Percentiles rank a stretch among this genome's conserved stretches.
These are phyloP conservation scores for Clausena lansium DNA, from an alignment of 345 rosid genomes.

Conservation along the genomic window DNA sequence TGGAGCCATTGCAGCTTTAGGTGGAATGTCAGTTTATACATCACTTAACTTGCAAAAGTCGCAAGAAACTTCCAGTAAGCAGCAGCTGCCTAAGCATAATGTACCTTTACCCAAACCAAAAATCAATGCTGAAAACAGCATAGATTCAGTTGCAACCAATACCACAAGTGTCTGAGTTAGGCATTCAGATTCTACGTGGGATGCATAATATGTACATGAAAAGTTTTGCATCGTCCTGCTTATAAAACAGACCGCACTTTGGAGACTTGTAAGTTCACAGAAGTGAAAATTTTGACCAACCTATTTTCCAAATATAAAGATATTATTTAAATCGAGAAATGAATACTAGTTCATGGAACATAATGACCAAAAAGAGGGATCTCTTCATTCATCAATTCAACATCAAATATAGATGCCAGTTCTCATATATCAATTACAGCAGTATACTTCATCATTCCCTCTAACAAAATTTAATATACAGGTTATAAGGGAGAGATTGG, in stretches of 20 bases:
- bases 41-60: slow-evolving; percentile 56
- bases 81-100: slow-evolving; percentile 45
- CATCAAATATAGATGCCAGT: neutral
- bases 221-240: neutral
- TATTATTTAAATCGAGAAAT: neutral
- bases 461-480: slow-evolving; percentile 45
- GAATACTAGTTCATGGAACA: neutral
- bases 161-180: slow-evolving; percentile 9
- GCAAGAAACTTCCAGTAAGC: slow-evolving; percentile 35
- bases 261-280: too few species aligned
- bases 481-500: slow-evolving; percentile 32
- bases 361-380: slow-evolving; percentile 7
- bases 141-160: neutral
- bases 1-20: slow-evolving; percentile 70
- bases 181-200: neutral
- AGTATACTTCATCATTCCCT: slow-evolving; percentile 25
- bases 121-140: slow-evolving; percentile 27
- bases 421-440: slow-evolving; percentile 30
- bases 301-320: neutral
- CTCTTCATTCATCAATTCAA: neutral
- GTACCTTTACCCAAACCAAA: slow-evolving; percentile 38
- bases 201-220: neutral
- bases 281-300: too few species aligned
- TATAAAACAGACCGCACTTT: neutral
- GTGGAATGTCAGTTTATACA: slow-evolving; percentile 79